Base-by-base conservation (phyloP, 345 rosid species). In the Anacardium occidentale region DNA sequence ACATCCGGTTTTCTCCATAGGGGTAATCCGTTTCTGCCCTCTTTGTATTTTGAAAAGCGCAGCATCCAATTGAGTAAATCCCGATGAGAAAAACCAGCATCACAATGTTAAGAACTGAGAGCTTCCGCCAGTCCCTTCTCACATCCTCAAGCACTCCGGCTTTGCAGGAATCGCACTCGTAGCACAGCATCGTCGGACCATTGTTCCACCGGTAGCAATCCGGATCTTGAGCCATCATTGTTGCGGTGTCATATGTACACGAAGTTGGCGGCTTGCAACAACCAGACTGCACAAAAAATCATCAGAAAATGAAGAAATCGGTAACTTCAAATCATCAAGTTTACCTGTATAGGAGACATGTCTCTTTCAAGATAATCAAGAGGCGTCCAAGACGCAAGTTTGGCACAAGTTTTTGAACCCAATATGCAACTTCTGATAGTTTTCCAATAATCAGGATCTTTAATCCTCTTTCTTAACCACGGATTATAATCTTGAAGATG, bases 181-280 rank as follows among this genome's bases (percentile, higher is more conserved):
- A 95, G 66, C 99, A 95, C 0, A 91, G 87, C 71, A 86, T 14
- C 42, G 42, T 37, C 42, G 88, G 78, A 0, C 74, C 82, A 70
- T 92, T 92, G 83, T 83, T 92, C 99, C 99, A 95, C 44, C 77
- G 63, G 68, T 89, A 86, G 71, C 99, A 95, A 63, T 95, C 99
- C 5, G 86, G 81, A 66, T 91, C 98, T 70, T 92, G 99, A 37
- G 84, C 60, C 61, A 75, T 84, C 72, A 57, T 56, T 5, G 84
- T 83, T 21, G 74, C 92, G 76, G 57, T 72, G 80, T 85, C 81
- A 85, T 95, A 92, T 34, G 67, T 82, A 71, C 99, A 95, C 11
- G 98, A 74, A 5, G 97, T 91, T 7, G 98, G 97, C 53, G 99
- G 99, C 84, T 92, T 95, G 72, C 99, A 95, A 40, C 98, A 95